Base-by-base conservation (phyloP, 2,329 filamentous ascomycete species). In the Diplodia corticola region DNA sequence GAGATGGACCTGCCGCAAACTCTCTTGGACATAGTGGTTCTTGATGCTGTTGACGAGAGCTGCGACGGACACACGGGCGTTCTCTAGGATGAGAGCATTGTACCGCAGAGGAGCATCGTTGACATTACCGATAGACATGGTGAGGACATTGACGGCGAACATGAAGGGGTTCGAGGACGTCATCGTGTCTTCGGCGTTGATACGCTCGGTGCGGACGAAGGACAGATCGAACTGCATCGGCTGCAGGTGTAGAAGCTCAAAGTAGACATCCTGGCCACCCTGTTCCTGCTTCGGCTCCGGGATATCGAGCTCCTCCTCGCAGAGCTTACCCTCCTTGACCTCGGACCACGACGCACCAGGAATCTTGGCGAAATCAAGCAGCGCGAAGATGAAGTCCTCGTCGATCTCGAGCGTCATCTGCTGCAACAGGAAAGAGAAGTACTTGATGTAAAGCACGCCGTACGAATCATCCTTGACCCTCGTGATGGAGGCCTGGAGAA, bases 71-170 rank as follows among this genome's bases (percentile, higher is more conserved):
- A 99, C 91, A 30, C 95, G 88, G 51, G 95, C 93, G 72, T 99
- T 99, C 78, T 99, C 95, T 26, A 99, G 81, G 81, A 99, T 91
- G 26, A 99, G 82, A 0, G 95, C 92, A 69, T 98, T 99, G 75
- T 99, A 88, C 55, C 92, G 89, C 63, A 99, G 89, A 0, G 95
- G 96, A 6, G 95, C 95, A 78, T 99, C 96, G 73, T 99, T 99
- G 82, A 99, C 92, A 73, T 99, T 99, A 69, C 95, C 95, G 73
- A 99, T 95, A 15, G 95, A 96, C 95, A 99, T 99, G 0, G 96
- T 98, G 83, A 99, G 89, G 71, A 98, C 92, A 74, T 99, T 98
- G 77, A 98, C 89, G 76, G 97, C 93, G 81, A 98, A 99, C 93
- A 98, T 98, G 77, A 99, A 85, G 0, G 96, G 96, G 74, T 97